phyloP scores from a whole-genome alignment of 2,329 filamentous ascomycete genomes.

The Stagonosporopsis vannaccii region DNA sequence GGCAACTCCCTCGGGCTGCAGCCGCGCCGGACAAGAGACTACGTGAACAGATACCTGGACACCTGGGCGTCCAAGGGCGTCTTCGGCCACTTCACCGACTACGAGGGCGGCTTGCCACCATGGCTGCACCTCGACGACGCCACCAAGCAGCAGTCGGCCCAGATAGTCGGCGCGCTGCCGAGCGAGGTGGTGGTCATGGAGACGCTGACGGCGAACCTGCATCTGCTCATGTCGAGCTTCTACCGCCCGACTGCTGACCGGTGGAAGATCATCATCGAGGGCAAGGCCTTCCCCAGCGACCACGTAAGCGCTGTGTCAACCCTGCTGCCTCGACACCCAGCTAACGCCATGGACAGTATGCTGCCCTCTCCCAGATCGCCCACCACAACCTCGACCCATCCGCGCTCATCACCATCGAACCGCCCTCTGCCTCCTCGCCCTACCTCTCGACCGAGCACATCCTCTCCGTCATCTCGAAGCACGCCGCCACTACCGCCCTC shows the following conservation, averaged over 20 bases:
- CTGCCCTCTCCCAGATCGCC: constrained; percentile 79
- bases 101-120: constrained; percentile 71
- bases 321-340: neutral
- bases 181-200: constrained; percentile 88
- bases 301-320: constrained; percentile 61
- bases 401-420: constrained; percentile 76
- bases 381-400: constrained; percentile 71
- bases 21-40: constrained; percentile 70
- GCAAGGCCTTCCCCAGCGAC: constrained; percentile 89
- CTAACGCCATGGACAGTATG: constrained; percentile 64
- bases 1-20: constrained; percentile 91
- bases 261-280: constrained; percentile 87
- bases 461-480: constrained; percentile 73
- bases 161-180: constrained; percentile 75
- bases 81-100: constrained; percentile 77
- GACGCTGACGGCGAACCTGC: constrained; percentile 81
- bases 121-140: constrained; percentile 84
- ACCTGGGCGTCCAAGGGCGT: constrained; percentile 88
- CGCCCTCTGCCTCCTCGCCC: constrained; percentile 59
- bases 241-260: constrained; percentile 71
- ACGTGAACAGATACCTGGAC: constrained; percentile 75
- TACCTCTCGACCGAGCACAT: constrained; percentile 76
- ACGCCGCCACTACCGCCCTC: constrained; percentile 76
- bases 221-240: constrained; percentile 84
- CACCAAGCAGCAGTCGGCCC: constrained; percentile 72